These are phyloP conservation scores for Tieghemostelium lacteum DNA, from an alignment of 78 protist genomes.

Conservation along the genomic window DNA sequence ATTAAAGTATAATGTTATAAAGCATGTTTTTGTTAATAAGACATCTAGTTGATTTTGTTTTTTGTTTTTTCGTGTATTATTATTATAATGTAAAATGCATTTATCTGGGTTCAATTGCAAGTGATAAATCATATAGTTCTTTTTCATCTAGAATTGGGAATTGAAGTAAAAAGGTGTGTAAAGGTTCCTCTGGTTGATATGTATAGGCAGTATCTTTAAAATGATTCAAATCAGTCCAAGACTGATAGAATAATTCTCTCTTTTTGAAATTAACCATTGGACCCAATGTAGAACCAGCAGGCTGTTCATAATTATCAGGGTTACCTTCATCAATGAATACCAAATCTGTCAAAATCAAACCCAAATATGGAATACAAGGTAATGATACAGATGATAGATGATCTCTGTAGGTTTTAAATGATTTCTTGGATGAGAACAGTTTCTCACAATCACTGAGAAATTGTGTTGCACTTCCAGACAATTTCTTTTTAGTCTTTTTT, in stretches of 20 bases:
- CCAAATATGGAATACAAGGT: conserved; percentile 73
- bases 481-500: conserved; percentile 61
- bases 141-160: conserved; percentile 69
- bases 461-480: conserved; percentile 34
- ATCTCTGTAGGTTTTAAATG: conserved; percentile 77
- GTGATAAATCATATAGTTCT: conserved; percentile 50
- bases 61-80: too few species aligned
- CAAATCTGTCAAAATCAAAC: conserved; percentile 72
- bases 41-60: too few species aligned
- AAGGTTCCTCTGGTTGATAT: conserved; percentile 61
- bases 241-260: conserved; percentile 67
- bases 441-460: conserved; percentile 50
- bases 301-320: conserved; percentile 2
- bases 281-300: background rate
- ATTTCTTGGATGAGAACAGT: conserved; percentile 69
- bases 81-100: too few species aligned
- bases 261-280: conserved; percentile 79
- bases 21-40: too few species aligned
- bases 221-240: conserved; percentile 45
- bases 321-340: conserved; percentile 84
- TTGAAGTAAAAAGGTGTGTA: conserved; percentile 61
- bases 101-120: conserved; percentile 56
- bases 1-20: too few species aligned
- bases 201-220: conserved; percentile 50
- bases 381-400: conserved; percentile 9